Evolutionary conservation across 352 stramenopile species (phyloP).

Genomic region (Pythium pyrilobum): DNA sequence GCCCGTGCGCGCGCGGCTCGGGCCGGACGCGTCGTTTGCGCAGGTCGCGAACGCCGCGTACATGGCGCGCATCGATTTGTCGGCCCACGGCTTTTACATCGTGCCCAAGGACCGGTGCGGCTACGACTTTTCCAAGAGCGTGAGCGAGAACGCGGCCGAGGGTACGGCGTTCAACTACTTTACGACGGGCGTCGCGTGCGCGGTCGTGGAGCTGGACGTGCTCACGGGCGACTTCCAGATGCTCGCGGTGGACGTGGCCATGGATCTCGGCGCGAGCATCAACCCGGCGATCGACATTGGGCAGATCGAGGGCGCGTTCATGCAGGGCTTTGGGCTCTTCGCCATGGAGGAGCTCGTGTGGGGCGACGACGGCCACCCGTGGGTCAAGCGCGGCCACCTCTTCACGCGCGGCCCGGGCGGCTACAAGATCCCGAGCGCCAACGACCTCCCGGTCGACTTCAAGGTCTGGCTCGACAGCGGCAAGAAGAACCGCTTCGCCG

Average conservation of each 20-base stretch:
- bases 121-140: conserved; percentile 90
- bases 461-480: conserved; percentile 93
- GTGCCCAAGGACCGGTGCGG: conserved; percentile 88
- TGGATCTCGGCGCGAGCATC: conserved; percentile 93
- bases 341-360: conserved; percentile 94
- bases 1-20: conserved; percentile 78
- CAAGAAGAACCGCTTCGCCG: conserved; percentile 91
- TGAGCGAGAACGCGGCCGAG: conserved; percentile 86
- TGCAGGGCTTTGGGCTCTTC: conserved; percentile 94
- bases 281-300: conserved; percentile 97
- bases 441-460: conserved; percentile 94
- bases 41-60: conserved; percentile 88
- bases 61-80: conserved; percentile 92
- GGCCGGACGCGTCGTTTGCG: conserved; percentile 64
- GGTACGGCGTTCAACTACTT: conserved; percentile 95
- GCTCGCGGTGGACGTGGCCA: conserved; percentile 76
- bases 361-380: conserved; percentile 92
- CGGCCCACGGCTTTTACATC: conserved; percentile 95
- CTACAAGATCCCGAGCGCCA: conserved; percentile 97
- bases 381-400: conserved; percentile 88
- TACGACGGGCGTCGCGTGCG: conserved; percentile 91
- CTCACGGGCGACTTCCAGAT: conserved; percentile 93
- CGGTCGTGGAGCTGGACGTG: conserved; percentile 94
- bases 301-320: conserved; percentile 97
- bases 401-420: conserved; percentile 94